These are phyloP conservation scores for Quercus mongolica DNA, from an alignment of 306 rosid genomes.

Conservation along the genomic window DNA sequence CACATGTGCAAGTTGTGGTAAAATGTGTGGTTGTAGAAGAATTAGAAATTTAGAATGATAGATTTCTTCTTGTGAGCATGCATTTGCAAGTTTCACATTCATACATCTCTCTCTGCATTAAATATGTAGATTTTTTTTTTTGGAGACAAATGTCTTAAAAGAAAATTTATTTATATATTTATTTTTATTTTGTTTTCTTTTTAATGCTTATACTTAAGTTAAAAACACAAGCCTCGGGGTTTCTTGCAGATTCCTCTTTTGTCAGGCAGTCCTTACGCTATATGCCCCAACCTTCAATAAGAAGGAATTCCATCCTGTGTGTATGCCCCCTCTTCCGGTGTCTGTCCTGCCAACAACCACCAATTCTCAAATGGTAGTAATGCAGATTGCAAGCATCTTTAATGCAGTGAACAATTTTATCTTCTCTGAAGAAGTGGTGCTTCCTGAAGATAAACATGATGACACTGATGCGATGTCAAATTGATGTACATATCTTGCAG, in stretches of 20 bases:
- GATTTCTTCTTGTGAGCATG: background rate
- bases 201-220: background rate
- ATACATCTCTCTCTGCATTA: no score
- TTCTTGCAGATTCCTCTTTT: slow-evolving; percentile 73
- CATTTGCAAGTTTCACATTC: background rate
- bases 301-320: slow-evolving; percentile 62
- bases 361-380: slow-evolving; percentile 41
- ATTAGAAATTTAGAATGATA: background rate
- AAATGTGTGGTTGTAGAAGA: no score
- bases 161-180: no score
- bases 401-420: slow-evolving; percentile 55
- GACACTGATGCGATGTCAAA: slow-evolving; percentile 16
- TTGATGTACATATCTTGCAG: background rate
- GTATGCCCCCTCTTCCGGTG: slow-evolving; percentile 64
- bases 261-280: slow-evolving; percentile 53
- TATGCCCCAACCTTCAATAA: slow-evolving; percentile 57
- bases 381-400: slow-evolving; percentile 56
- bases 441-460: slow-evolving; percentile 28
- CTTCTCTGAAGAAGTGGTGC: slow-evolving; percentile 41
- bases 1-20: no score
- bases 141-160: no score
- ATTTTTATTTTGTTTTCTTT: background rate
- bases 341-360: slow-evolving; percentile 33
- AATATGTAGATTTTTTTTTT: no score
- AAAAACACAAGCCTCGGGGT: background rate